phyloP scores from a whole-genome alignment of 768 basidiomycete genomes.

The Agaricus sinodeliciosus region DNA sequence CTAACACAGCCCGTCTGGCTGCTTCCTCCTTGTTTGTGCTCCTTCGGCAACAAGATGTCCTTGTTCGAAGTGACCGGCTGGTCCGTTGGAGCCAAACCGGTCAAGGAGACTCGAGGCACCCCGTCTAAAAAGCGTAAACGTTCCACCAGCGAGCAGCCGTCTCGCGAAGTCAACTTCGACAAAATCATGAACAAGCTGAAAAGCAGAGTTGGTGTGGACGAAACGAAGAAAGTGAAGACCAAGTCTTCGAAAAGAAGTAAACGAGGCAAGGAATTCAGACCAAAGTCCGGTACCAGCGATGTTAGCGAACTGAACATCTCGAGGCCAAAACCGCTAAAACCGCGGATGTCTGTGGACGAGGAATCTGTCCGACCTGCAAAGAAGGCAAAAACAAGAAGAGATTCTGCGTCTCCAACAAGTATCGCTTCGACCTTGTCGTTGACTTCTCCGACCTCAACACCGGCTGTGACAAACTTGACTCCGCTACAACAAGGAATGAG shows the following conservation, averaged over 20 bases:
- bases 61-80: conserved; percentile 65
- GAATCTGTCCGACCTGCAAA: conserved; percentile 14
- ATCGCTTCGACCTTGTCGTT: conserved; percentile 10
- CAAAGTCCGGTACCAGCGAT: neutral
- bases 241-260: conserved; percentile 12
- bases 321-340: conserved; percentile 17
- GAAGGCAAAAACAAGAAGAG: conserved; percentile 6
- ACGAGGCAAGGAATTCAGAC: conserved; percentile 12
- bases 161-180: conserved; percentile 49
- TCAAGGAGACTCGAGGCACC: conserved; percentile 24
- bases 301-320: conserved; percentile 12
- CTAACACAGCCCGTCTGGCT: neutral
- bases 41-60: neutral
- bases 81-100: conserved; percentile 42
- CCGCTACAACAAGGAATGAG: conserved; percentile 73
- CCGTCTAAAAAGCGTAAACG: conserved; percentile 53
- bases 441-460: conserved; percentile 2
- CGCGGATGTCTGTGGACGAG: conserved; percentile 11
- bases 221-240: conserved; percentile 18
- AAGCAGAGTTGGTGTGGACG: conserved; percentile 11
- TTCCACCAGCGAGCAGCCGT: conserved; percentile 27
- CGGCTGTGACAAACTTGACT: conserved; percentile 39
- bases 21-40: neutral
- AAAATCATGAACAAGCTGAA: conserved; percentile 49
- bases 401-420: neutral